Percentiles rank a stretch among this genome's conserved stretches.
These are phyloP conservation scores for Gnaphalium uliginosum DNA, from an alignment of 129 eudicot species.

Conservation along the genomic window DNA sequence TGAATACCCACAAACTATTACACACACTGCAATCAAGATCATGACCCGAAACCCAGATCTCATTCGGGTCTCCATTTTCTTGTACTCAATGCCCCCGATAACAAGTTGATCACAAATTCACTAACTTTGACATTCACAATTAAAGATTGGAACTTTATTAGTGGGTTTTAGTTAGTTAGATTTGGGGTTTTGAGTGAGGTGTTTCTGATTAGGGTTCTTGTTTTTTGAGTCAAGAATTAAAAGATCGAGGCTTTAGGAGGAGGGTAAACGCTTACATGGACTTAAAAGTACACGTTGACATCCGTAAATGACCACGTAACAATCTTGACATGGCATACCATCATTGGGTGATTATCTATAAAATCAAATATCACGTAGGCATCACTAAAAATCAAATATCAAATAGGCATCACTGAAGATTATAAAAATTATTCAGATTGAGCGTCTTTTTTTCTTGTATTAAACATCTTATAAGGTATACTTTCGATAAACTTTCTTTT, in stretches of 20 bases:
- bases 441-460: no score
- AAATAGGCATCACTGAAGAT: no score
- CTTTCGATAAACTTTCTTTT: no score
- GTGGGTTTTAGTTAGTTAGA: conserved; percentile 3
- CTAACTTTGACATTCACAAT: conserved; percentile 31
- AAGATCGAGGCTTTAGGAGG: conserved; percentile 20
- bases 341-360: conserved; percentile 27
- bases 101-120: conserved; percentile 38
- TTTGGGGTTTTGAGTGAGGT: conserved; percentile 26
- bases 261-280: conserved; percentile 38
- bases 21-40: conserved; percentile 36
- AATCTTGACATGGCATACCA: conserved; percentile 29
- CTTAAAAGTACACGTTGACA: not conserved
- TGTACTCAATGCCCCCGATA: not conserved
- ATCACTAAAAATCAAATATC: no score
- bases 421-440: no score
- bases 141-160: conserved; percentile 31
- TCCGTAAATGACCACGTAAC: conserved; percentile 23
- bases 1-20: conserved; percentile 41
- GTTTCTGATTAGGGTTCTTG: conserved; percentile 26
- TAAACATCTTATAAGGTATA: no score
- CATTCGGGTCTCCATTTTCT: conserved; percentile 48
- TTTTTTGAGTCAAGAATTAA: conserved; percentile 12
- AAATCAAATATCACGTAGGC: no score
- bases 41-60: conserved; percentile 62